Conservation (phyloP, 352 stramenopile species). For the Phytophthora meadii region DNA sequence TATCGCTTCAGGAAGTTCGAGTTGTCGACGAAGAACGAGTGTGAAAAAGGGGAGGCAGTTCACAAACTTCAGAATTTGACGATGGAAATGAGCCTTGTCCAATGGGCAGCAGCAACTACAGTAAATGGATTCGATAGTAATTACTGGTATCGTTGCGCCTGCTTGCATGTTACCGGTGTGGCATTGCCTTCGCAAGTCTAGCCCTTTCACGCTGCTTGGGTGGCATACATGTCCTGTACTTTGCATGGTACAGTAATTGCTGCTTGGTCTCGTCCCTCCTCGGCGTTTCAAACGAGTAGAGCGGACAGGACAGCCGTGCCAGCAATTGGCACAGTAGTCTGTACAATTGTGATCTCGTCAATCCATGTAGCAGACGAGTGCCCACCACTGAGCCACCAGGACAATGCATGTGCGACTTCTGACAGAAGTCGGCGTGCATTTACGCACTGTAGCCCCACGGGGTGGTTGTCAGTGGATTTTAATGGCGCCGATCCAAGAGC, state of each 20-base stretch:
- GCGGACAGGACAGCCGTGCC: not conserved
- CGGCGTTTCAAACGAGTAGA: constrained; percentile 10
- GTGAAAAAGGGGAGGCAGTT: not conserved
- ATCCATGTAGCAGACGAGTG: not conserved
- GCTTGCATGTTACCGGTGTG: not conserved
- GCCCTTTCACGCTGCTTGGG: constrained; percentile 9
- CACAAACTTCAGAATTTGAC: constrained; percentile 2
- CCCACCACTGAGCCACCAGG: too few relatives aligned
- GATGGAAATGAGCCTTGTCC: constrained; percentile 2
- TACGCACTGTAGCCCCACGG: too few relatives aligned
- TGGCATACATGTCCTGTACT: too few relatives aligned
- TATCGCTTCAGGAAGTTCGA: constrained; percentile 13
- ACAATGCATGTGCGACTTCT: too few relatives aligned
- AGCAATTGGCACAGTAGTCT: constrained; percentile 3
- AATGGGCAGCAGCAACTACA: not conserved
- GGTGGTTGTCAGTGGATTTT: too few relatives aligned
- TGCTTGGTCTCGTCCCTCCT: constrained; percentile 14
- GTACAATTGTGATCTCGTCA: not conserved
- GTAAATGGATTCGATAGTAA: not conserved
- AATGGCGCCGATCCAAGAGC: too few relatives aligned
- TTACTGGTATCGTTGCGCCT: not conserved
- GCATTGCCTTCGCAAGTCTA: not conserved
- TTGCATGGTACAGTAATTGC: not conserved
- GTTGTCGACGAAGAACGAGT: constrained; percentile 19
- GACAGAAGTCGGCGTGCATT: too few relatives aligned